Base-by-base conservation (phyloP, 2,329 filamentous ascomycete genomes). In the Dactylonectria estremocensis region DNA sequence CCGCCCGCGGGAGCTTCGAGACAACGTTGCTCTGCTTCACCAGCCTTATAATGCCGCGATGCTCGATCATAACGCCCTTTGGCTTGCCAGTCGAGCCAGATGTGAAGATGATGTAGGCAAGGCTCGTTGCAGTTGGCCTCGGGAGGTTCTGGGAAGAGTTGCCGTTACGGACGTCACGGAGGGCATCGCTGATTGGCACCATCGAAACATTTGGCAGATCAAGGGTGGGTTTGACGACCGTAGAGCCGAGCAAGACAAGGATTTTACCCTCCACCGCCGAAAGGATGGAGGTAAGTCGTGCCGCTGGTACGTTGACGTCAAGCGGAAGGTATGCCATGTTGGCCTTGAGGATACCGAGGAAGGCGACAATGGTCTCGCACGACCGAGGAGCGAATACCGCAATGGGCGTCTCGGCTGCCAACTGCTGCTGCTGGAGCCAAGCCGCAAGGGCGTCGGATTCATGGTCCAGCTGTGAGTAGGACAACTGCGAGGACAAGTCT, bases 391-490 rank as follows among this genome's bases (percentile, higher is more conserved):
- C 31, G 49, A 70, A 58, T 1, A 70, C 66, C n/a, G 59, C 69
- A 3, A 70, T 43, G 24, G 24, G 24, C 24, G 24, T 28, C 24
- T 28, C 24, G 24, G 24, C 24, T 28, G 24, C 24, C 24, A 28
- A 28, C 24, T 28, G 24, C 24, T 28, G 24, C 24, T 28, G 24
- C 24, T 28, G 24, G 24, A 37, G 13, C 35, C 35, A 37, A 11
- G 10, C 13, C 13, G 35, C 35, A 37, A 37, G 35, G 10, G 13
- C 35, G 13, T 74, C 62, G 9, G 74, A 77, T 18, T 59, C 28
- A 2, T 56, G 2, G 35, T 74, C 68, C 2, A 77, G 60, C 20
- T 76, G 45, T 2, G 55, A n/a, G 28, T 77, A 76, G 0, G 75
- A 75, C 0, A 77, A 56, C 3, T 67, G 45, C 0, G 43, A 20